These are phyloP conservation scores for Penicillium pulvis DNA, from an alignment of 495 filamentous ascomycete genomes.

Conservation along the genomic window DNA sequence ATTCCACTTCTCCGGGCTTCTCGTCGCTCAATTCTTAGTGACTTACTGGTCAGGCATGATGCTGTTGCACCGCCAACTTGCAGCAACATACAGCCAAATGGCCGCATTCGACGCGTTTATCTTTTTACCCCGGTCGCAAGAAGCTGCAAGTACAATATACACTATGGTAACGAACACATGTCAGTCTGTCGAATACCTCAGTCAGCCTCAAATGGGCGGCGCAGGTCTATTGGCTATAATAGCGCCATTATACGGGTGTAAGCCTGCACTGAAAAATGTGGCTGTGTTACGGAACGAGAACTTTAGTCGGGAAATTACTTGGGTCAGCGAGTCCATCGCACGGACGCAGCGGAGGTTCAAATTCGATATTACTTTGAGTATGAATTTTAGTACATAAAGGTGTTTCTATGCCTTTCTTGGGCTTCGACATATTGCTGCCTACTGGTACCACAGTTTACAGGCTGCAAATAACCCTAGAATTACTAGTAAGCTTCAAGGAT, in stretches of 20 bases:
- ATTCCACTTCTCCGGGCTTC: not conserved
- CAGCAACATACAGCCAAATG: not conserved
- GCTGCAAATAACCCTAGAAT: not conserved
- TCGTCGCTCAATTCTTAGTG: not conserved
- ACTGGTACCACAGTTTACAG: too few relatives aligned
- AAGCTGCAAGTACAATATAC: not conserved
- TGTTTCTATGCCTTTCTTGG: too few relatives aligned
- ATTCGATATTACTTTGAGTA: not conserved
- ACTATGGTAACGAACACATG: slow-evolving; percentile 1
- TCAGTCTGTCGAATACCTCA: not conserved
- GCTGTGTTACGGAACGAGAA: not conserved
- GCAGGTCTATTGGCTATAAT: not conserved
- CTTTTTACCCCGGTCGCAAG: not conserved
- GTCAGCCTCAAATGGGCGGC: not conserved
- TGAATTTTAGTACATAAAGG: not conserved
- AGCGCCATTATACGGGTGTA: not conserved
- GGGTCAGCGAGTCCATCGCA: not conserved
- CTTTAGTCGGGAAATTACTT: not conserved
- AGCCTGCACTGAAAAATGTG: not conserved
- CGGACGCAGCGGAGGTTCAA: not conserved
- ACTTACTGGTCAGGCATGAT: slow-evolving; percentile 2
- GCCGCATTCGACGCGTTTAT: not conserved
- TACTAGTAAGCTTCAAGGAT: not conserved
- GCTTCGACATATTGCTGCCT: not conserved
- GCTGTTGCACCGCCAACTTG: not conserved